Conservation (phyloP, 2,329 filamentous ascomycete genomes). For the Paecilomyces sp. region DNA sequence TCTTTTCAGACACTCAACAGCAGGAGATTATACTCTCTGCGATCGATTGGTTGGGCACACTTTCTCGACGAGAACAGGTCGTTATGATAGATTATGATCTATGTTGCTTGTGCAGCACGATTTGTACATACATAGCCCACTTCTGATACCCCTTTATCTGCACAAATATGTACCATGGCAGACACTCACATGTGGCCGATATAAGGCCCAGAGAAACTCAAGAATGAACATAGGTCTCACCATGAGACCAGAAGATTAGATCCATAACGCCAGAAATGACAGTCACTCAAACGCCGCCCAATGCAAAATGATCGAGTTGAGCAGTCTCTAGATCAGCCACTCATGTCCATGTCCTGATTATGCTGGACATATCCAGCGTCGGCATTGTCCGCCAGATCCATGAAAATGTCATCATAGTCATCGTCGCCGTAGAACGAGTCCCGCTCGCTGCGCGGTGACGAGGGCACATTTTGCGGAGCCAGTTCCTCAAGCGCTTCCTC, state of each 20-base stretch:
- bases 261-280: conserved; percentile 1
- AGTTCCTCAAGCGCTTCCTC: conserved; percentile 21
- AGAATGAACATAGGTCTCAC: background rate
- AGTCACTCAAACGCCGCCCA: conserved; percentile 3
- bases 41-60: background rate
- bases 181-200: background rate
- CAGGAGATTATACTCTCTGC: too few species aligned
- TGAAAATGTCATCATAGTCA: conserved; percentile 59
- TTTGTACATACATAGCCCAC: background rate
- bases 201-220: background rate
- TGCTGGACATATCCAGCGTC: conserved; percentile 11
- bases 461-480: background rate
- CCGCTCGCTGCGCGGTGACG: conserved; percentile 4
- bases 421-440: conserved; percentile 40
- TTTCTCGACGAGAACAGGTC: background rate
- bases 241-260: background rate
- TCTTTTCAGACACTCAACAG: background rate
- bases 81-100: conserved; percentile 4
- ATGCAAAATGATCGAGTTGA: background rate
- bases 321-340: conserved; percentile 5
- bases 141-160: conserved; percentile 8
- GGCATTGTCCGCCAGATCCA: conserved; percentile 53
- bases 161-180: background rate
- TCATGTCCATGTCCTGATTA: conserved; percentile 32
- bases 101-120: background rate